Evolutionary conservation across 495 filamentous ascomycete species (phyloP), one percentile per base, ranked within the genome.

Genomic region (Chaetomium tenue): DNA sequence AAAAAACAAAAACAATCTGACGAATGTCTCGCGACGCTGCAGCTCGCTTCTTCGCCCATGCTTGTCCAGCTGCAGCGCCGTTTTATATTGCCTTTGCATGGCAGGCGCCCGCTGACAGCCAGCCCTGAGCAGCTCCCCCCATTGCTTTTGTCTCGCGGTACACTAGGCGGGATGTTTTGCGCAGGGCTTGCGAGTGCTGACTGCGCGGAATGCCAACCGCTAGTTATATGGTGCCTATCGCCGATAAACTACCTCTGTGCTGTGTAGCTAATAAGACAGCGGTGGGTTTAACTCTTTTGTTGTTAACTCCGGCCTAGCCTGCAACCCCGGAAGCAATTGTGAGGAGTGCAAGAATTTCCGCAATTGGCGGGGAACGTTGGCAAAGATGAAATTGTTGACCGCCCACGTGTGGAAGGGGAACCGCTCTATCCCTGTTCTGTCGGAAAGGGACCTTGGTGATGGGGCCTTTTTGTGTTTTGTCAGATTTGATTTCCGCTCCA

Each of bases 11-110:
- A 37, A 6, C 11, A n/a, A n/a, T 37, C 28, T 30, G 33, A 37
- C 8, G 33, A 37, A 8, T 37, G 33, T 37, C 33, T 37, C 33
- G 82, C 74, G 13, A 26, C n/a, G 51, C 11, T 33, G 51, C 51
- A 54, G 28, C 51, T n/a, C 8, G 51, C 51, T 3, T 18, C 16
- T 33, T 33, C n/a, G 51, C 13, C 23, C 40, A 37, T 37, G 33
- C 33, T 12, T 37, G 33, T 37, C 33, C 6, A 37, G 33, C 13
- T 44, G 40, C 40, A 16, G 40, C 40, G 15, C 40, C 40, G 40
- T 23, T 50, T 50, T 55, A n/a, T 55, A 33, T 55, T 33, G 15
- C 52, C 28, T 55, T 28, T 28, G 33, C 52, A 55, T 56, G 33
- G 53, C 53, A 6, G 2, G n/a, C 20, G 47, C 20, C 20, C 20